phyloP scores from a whole-genome alignment of 192 early-diverging fungal species.

The Coemansia sp. region DNA sequence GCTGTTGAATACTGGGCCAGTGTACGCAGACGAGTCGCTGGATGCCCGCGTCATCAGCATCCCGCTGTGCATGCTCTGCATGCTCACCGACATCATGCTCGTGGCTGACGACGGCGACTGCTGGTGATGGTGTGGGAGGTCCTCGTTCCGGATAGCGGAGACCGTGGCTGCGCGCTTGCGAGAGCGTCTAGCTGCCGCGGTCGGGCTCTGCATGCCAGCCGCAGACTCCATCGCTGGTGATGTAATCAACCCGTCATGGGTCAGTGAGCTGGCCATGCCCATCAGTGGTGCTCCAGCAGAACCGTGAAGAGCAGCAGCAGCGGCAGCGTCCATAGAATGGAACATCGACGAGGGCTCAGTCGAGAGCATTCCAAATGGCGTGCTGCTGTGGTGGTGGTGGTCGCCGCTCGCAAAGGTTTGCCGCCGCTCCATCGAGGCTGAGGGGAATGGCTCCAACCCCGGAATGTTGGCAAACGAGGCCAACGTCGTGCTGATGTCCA shows the following conservation, averaged over 20 bases:
- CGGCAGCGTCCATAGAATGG: slow-evolving; percentile 19
- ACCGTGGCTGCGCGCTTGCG: slow-evolving; percentile 57
- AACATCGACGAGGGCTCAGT: slow-evolving; percentile 27
- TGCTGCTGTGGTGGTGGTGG: slow-evolving; percentile 3
- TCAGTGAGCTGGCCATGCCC: slow-evolving; percentile 3
- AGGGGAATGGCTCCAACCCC: slow-evolving; percentile 39
- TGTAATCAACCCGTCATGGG: slow-evolving; percentile 1
- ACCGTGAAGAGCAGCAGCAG: background rate
- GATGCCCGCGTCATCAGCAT: slow-evolving; percentile 6
- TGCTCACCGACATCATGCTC: slow-evolving; percentile 11
- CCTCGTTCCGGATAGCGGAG: slow-evolving; percentile 30
- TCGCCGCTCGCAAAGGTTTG: slow-evolving; percentile 14
- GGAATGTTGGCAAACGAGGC: slow-evolving; percentile 40
- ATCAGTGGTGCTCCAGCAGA: background rate
- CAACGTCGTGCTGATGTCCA: slow-evolving; percentile 41
- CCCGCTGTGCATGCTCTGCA: slow-evolving; percentile 10
- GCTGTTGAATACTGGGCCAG: slow-evolving; percentile 51
- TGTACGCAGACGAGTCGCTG: slow-evolving; percentile 11
- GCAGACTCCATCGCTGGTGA: slow-evolving; percentile 9
- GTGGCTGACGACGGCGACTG: slow-evolving; percentile 18
- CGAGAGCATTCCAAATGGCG: slow-evolving; percentile 21
- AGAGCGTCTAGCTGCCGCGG: slow-evolving; percentile 23
- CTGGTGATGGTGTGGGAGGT: slow-evolving; percentile 19
- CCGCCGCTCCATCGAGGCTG: slow-evolving; percentile 28
- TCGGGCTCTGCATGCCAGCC: slow-evolving; percentile 31